phyloP scores from a whole-genome alignment of 495 filamentous ascomycete genomes.

The Trichoderma parareesei region DNA sequence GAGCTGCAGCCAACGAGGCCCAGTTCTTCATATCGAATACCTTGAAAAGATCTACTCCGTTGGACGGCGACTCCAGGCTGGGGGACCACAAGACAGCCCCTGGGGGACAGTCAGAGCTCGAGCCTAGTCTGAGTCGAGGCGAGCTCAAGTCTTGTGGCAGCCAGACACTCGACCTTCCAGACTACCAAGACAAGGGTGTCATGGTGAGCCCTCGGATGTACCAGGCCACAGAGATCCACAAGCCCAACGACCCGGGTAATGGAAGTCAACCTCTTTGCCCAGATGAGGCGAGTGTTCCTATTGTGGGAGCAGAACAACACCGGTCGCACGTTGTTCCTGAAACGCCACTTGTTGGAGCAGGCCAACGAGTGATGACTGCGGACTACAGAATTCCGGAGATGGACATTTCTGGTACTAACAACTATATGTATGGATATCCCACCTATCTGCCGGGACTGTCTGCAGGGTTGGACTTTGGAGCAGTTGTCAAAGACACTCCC shows the following conservation, averaged over 20 bases:
- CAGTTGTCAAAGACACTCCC: background rate
- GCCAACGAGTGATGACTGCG: background rate
- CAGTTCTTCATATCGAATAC: too few species aligned
- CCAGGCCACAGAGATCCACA: background rate
- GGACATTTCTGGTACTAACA: too few species aligned
- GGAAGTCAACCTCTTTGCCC: background rate
- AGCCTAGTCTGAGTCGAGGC: background rate
- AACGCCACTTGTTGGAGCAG: background rate
- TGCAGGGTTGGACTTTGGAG: background rate
- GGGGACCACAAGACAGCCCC: too few species aligned
- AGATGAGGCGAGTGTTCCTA: background rate
- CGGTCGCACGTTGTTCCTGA: background rate
- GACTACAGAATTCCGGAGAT: too few species aligned
- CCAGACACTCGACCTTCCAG: conserved; percentile 11
- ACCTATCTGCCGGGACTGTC: background rate
- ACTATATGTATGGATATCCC: too few species aligned
- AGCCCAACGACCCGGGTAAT: background rate
- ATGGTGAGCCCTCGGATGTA: conserved; percentile 1
- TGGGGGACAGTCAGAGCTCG: background rate
- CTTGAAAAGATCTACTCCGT: too few species aligned
- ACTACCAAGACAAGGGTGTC: conserved; percentile 14
- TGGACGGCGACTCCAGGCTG: too few species aligned
- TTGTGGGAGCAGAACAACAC: background rate
- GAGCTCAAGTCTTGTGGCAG: background rate
- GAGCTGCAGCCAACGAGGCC: too few species aligned